These are phyloP conservation scores for Mariannaea sp. DNA, from an alignment of 2,329 filamentous ascomycete species.

Conservation along the genomic window DNA sequence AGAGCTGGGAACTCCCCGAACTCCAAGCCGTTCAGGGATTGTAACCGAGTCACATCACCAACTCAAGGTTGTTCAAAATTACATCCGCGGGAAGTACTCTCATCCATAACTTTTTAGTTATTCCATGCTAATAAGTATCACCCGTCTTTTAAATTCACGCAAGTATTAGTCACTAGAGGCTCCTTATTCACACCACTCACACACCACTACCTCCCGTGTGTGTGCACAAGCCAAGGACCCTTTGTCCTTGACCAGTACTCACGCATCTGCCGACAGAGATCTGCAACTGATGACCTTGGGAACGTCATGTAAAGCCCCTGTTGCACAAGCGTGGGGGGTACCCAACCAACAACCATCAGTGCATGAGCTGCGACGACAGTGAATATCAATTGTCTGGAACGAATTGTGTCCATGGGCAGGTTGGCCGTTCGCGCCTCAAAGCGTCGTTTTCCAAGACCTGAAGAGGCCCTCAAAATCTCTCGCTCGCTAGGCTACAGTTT, in stretches of 20 bases:
- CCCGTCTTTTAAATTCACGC: slow-evolving; percentile 1
- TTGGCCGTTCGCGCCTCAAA: too few relatives aligned
- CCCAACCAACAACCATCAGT: slow-evolving; percentile 19
- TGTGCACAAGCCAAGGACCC: slow-evolving; percentile 12
- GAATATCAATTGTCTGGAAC: slow-evolving; percentile 24
- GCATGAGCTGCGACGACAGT: background rate
- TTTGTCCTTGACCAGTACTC: slow-evolving; percentile 17
- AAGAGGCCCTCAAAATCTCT: background rate
- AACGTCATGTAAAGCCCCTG: slow-evolving; percentile 32
- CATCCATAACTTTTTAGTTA: too few relatives aligned
- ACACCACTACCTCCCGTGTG: slow-evolving; percentile 8
- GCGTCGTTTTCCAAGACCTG: too few relatives aligned
- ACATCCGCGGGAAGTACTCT: too few relatives aligned
- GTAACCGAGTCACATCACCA: slow-evolving; percentile 1
- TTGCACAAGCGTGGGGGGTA: slow-evolving; percentile 24
- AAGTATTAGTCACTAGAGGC: too few relatives aligned
- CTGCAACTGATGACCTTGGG: slow-evolving; percentile 24
- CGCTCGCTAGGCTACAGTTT: slow-evolving; percentile 2
- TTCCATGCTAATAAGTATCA: slow-evolving; percentile 8
- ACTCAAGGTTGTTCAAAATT: slow-evolving; percentile 4
- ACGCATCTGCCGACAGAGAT: slow-evolving; percentile 32
- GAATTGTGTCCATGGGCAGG: too few relatives aligned
- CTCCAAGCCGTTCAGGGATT: background rate
- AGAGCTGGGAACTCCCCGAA: slow-evolving; percentile 16
- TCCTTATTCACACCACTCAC: slow-evolving; percentile 14